phyloP scores from a whole-genome alignment of 805 yeast genomes.

The Lipomyces starkeyi region DNA sequence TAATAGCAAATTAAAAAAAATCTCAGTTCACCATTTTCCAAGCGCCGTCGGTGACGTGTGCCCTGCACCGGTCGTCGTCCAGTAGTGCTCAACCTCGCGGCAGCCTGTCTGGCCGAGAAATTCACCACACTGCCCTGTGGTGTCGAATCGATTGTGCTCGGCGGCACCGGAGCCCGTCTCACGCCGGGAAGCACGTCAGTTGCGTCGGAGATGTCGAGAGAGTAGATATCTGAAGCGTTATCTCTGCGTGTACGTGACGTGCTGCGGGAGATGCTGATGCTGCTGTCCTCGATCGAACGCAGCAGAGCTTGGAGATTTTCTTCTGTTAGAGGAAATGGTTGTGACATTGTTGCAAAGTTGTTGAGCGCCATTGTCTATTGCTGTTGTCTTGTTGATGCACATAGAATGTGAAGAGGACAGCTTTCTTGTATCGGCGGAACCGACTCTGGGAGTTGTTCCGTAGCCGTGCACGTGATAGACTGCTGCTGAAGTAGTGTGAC shows the following conservation, averaged over 20 bases:
- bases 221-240: slow-evolving; percentile 11
- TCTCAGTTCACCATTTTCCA: slow-evolving; percentile 29
- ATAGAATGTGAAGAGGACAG: too few relatives aligned
- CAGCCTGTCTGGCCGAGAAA: slow-evolving; percentile 28
- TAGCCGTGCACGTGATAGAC: too few relatives aligned
- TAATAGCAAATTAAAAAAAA: background rate
- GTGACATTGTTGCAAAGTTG: background rate
- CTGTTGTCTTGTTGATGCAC: background rate
- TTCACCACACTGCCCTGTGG: slow-evolving; percentile 36
- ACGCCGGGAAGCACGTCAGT: background rate
- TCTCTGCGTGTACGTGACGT: background rate
- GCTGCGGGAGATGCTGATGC: background rate
- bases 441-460: too few relatives aligned
- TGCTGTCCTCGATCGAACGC: slow-evolving; percentile 20
- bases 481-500: too few relatives aligned
- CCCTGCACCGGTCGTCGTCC: slow-evolving; percentile 31
- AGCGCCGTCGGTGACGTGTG: slow-evolving; percentile 28
- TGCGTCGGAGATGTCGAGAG: slow-evolving; percentile 5
- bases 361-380: background rate
- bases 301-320: slow-evolving; percentile 34
- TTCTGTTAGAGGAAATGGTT: slow-evolving; percentile 35
- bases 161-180: background rate
- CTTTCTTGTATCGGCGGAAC: too few relatives aligned
- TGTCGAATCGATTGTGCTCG: slow-evolving; percentile 29
- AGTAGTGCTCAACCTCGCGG: slow-evolving; percentile 19